These are phyloP conservation scores for Aspergillus sclerotioniger DNA, from an alignment of 495 filamentous ascomycete species.

Conservation along the genomic window DNA sequence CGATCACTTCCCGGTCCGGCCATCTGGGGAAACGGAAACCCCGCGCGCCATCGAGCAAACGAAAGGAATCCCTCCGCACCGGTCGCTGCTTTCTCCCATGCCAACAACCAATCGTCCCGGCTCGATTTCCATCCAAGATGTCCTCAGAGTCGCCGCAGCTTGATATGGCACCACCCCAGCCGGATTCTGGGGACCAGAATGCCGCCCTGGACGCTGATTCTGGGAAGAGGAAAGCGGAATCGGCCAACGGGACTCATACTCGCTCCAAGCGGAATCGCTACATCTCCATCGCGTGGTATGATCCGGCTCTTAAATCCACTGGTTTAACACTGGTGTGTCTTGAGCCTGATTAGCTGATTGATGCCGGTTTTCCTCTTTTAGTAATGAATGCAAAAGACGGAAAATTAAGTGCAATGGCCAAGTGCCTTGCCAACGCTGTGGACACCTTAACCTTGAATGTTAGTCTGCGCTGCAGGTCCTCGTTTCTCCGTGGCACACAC, in stretches of 20 bases:
- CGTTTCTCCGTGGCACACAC: neutral
- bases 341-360: neutral
- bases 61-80: constrained; percentile 47
- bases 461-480: constrained; percentile 12
- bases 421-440: constrained; percentile 83
- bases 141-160: constrained; percentile 40
- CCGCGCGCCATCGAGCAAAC: constrained; percentile 25
- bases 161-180: constrained; percentile 26
- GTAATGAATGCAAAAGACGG: constrained; percentile 87
- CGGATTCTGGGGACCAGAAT: constrained; percentile 25
- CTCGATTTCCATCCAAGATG: constrained; percentile 25
- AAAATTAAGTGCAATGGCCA: constrained; percentile 97
- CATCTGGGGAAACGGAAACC: constrained; percentile 42
- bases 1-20: constrained; percentile 2
- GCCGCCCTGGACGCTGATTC: constrained; percentile 27
- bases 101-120: constrained; percentile 11
- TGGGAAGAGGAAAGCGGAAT: constrained; percentile 50
- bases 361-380: constrained; percentile 16
- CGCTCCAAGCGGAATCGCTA: constrained; percentile 67
- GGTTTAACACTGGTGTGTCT: neutral
- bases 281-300: constrained; percentile 89
- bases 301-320: constrained; percentile 12
- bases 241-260: constrained; percentile 45
- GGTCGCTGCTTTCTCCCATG: constrained; percentile 18
- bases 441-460: constrained; percentile 83